These are phyloP conservation scores for Ophiostoma fasciatum DNA, from an alignment of 2,329 filamentous ascomycete genomes.

Conservation along the genomic window DNA sequence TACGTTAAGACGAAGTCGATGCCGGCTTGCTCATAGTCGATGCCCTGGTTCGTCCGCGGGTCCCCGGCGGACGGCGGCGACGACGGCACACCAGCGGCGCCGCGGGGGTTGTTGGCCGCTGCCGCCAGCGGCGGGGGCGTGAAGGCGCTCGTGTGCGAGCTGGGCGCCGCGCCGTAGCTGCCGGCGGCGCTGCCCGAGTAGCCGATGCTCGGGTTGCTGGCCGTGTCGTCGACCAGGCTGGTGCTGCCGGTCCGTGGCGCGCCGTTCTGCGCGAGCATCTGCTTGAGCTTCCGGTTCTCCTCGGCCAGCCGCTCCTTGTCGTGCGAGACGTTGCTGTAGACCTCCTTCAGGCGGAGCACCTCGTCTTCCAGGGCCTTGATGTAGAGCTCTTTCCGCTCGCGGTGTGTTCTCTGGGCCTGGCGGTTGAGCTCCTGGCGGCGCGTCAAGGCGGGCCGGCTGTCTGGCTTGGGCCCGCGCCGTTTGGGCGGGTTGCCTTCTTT, in stretches of 20 bases:
- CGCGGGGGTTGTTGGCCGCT: constrained; percentile 14
- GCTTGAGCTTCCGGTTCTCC: constrained; percentile 64
- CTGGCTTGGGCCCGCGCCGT: constrained; percentile 84
- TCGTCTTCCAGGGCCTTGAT: constrained; percentile 90
- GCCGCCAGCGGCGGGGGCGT: constrained; percentile 26
- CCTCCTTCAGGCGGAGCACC: constrained; percentile 74
- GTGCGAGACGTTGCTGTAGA: constrained; percentile 57
- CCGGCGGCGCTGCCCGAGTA: constrained; percentile 45
- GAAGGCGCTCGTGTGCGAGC: constrained; percentile 25
- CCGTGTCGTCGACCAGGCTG: constrained; percentile 25
- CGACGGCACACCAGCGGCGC: too few species aligned
- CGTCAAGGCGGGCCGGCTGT: constrained; percentile 87
- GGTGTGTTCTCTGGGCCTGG: constrained; percentile 87
- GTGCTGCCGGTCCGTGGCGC: too few species aligned
- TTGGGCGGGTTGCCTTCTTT: constrained; percentile 76
- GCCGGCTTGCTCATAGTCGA: constrained; percentile 69
- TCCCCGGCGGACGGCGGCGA: constrained; percentile 13
- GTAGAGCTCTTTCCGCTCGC: constrained; percentile 91
- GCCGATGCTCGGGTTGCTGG: constrained; percentile 30
- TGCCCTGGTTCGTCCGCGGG: constrained; percentile 22
- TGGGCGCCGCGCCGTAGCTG: constrained; percentile 39
- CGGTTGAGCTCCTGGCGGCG: constrained; percentile 86
- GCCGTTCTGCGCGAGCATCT: constrained; percentile 38
- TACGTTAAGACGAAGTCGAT: constrained; percentile 90
- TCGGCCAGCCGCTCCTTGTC: constrained; percentile 63